Percentiles rank a stretch among this genome's conserved stretches.
Evolutionary conservation across 768 basidiomycete species (phyloP).

Genomic region (Auriscalpium microsporum): DNA sequence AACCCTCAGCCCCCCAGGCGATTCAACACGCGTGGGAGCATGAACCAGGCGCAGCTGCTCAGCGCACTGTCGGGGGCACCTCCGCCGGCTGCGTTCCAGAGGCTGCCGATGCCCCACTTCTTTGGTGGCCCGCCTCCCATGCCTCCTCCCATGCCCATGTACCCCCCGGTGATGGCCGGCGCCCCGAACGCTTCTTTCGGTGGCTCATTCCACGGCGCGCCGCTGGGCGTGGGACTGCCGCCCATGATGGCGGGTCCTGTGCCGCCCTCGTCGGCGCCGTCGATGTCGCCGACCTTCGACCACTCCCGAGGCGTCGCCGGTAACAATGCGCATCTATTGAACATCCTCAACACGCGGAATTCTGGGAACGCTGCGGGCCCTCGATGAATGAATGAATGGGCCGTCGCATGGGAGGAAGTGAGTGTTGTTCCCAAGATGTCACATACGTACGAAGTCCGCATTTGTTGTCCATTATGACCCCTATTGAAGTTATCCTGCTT

Average conservation of each 20-base stretch:
- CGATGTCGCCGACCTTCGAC: neutral
- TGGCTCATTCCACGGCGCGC: neutral
- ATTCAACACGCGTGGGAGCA: conserved; percentile 30
- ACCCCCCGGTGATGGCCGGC: conserved; percentile 5
- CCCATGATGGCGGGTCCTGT: conserved; percentile 8
- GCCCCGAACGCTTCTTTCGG: conserved; percentile 7
- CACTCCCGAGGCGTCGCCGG: conserved; percentile 5
- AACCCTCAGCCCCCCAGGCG: conserved; percentile 11
- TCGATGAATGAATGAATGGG: neutral
- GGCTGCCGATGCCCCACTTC: conserved; percentile 1
- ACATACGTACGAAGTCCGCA: neutral
- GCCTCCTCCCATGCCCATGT: conserved; percentile 2
- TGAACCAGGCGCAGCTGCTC: conserved; percentile 45
- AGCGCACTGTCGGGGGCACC: conserved; percentile 32
- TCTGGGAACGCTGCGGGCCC: conserved; percentile 1
- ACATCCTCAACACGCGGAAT: conserved; percentile 26
- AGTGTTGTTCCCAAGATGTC: neutral
- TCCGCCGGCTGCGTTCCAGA: conserved; percentile 1
- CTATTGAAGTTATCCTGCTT: neutral
- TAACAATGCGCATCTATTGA: conserved; percentile 22
- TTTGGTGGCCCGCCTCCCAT: neutral
- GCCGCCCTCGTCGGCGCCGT: conserved; percentile 6
- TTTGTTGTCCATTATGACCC: neutral
- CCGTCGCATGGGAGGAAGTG: neutral
- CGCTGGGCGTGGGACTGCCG: conserved; percentile 7